Base-by-base conservation (phyloP, 352 stramenopile species). In the Phytophthora agathidicida region DNA sequence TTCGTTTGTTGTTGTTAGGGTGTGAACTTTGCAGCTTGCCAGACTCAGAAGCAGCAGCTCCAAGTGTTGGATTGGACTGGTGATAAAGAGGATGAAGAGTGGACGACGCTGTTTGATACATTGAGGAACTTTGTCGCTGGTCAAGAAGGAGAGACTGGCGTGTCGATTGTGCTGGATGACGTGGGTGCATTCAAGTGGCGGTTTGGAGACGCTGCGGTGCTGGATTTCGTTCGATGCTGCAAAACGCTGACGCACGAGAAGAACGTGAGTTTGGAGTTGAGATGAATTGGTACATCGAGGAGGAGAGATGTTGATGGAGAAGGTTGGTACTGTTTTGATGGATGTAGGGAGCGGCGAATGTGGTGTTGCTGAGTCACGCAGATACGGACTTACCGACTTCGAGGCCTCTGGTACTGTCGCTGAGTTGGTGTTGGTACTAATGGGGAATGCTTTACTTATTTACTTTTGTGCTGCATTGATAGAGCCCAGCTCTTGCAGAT, bases 81-180 rank as follows among this genome's bases (percentile, higher is more conserved):
- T 60, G 33, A n/a, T 24, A 9, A 1, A 48, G 30, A 42, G 26
- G 39, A 60, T 14, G 22, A 13, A n/a, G n/a, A 16, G 7, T 63
- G 62, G 57, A 59, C 39, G 17, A 32, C 32, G 19, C 10, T 89
- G 8, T 80, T 87, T 13, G 41, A 77, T n/a, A 19, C 57, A n/a
- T 57, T 86, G 31, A 53, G 39, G 37, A 37, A 9, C 9, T 63
- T 56, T 50, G 23, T 9, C 27, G n/a, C n/a, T n/a, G 37, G 38
- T 19, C 8, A 39, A 48, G 43, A 39, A 6, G 6, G 46, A 24
- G 47, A 64, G n/a, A 45, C 4, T 3, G 8, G 22, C 14, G 66
- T 79, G 11, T 86, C 76, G 0, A 65, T 93, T 41, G 63, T 90
- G n/a, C 51, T 93, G 10, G 83, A 93, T 26, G 83, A 91, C 49